Evolutionary conservation across 306 rosid genomes (phyloP).

Genomic region (Gillenia trifoliata): DNA sequence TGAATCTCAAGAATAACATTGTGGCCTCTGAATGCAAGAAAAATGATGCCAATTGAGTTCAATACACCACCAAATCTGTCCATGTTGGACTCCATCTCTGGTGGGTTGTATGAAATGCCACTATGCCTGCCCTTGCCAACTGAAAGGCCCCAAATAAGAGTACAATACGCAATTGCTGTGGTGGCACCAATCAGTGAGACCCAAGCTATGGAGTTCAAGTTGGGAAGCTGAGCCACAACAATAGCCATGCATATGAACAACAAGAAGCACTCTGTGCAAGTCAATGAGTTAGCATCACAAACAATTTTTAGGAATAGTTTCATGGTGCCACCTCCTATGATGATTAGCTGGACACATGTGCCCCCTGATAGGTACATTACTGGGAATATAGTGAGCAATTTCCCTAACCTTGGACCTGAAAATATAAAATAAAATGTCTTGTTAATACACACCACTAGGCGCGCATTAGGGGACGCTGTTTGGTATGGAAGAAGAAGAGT

Average conservation of each 20-base stretch:
- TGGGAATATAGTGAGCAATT: conserved; percentile 38
- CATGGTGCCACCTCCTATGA: conserved; percentile 43
- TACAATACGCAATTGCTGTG: conserved; percentile 3
- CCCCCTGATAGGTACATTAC: conserved; percentile 59
- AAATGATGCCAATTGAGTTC: conserved; percentile 54
- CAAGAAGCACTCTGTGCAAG: conserved; percentile 10
- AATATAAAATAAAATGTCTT: background rate
- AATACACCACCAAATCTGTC: conserved; percentile 22
- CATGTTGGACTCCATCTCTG: background rate
- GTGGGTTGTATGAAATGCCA: background rate
- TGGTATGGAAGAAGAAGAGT: background rate
- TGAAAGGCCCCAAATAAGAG: conserved; percentile 10
- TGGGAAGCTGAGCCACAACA: conserved; percentile 15
- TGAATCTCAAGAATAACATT: conserved; percentile 78
- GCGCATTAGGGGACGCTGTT: background rate
- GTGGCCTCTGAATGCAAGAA: conserved; percentile 60
- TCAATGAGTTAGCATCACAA: conserved; percentile 1
- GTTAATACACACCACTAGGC: background rate
- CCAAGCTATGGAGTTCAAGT: conserved; percentile 12
- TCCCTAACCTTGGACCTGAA: conserved; percentile 48
- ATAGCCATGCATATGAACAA: conserved; percentile 9
- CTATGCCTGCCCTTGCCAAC: background rate
- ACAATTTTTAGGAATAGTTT: background rate
- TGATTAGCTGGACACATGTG: conserved; percentile 49
- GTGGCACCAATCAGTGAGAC: conserved; percentile 4